Conservation (phyloP, 2,329 filamentous ascomycete species). For the Trichoderma arundinaceum region DNA sequence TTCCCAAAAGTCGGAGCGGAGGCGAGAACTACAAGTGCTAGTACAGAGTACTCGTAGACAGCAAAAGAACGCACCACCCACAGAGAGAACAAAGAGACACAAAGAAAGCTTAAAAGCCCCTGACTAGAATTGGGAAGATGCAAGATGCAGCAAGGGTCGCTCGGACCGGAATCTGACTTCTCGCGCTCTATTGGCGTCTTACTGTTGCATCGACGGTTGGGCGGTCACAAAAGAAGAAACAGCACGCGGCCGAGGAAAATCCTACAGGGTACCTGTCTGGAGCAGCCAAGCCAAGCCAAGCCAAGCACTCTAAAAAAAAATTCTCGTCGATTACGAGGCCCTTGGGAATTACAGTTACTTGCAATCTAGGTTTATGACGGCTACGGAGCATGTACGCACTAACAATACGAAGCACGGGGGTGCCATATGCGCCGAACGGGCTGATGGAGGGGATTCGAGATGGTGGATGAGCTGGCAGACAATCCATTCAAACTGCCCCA, state of each 20-base stretch:
- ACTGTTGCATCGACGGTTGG: slow-evolving; percentile 5
- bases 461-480: slow-evolving; percentile 28
- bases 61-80: not conserved
- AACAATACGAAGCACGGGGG: not conserved
- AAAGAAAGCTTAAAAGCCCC: slow-evolving; percentile 19
- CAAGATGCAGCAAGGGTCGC: slow-evolving; percentile 30
- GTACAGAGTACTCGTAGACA: not conserved
- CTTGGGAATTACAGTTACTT: no score
- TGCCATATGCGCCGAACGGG: not conserved
- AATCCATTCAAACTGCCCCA: slow-evolving; percentile 4
- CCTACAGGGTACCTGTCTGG: not conserved
- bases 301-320: no score
- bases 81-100: not conserved
- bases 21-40: not conserved
- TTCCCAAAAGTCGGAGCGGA: slow-evolving; percentile 16
- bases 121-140: slow-evolving; percentile 26
- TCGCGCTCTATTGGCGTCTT: slow-evolving; percentile 18
- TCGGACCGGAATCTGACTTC: slow-evolving; percentile 24
- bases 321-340: no score
- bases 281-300: not conserved
- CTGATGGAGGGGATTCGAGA: not conserved
- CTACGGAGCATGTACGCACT: no score
- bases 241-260: not conserved
- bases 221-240: slow-evolving; percentile 14
- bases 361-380: no score